Evolutionary conservation across 192 early-diverging fungal species (phyloP).

Genomic region (Rhizophagus prolifer): DNA sequence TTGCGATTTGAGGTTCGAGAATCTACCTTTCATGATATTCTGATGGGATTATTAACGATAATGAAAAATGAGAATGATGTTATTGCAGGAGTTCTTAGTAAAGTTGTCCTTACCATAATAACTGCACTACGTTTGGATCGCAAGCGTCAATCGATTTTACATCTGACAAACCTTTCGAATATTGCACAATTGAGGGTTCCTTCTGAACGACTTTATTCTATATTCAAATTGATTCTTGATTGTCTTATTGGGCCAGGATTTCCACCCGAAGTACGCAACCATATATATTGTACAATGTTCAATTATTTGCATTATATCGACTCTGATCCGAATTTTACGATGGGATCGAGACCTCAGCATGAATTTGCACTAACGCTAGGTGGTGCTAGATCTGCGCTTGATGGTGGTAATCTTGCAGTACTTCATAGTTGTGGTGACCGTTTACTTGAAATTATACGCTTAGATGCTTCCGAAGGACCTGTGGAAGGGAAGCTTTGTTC

Average conservation of each 20-base stretch:
- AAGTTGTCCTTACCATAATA: constrained; percentile 58
- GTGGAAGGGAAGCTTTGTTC: constrained; percentile 85
- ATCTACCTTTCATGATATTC: constrained; percentile 61
- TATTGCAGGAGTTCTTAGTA: constrained; percentile 54
- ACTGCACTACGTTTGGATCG: constrained; percentile 57
- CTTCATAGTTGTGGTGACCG: constrained; percentile 62
- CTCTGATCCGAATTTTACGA: constrained; percentile 7
- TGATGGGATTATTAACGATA: constrained; percentile 65
- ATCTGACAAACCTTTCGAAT: constrained; percentile 36
- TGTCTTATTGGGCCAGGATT: constrained; percentile 16
- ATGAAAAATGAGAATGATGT: constrained; percentile 47
- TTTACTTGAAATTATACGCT: constrained; percentile 69
- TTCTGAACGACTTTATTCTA: constrained; percentile 32
- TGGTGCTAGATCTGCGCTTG: constrained; percentile 33
- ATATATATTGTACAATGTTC: constrained; percentile 21
- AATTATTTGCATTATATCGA: constrained; percentile 26
- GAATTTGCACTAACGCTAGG: constrained; percentile 1
- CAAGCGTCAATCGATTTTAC: constrained; percentile 49
- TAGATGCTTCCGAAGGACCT: constrained; percentile 81
- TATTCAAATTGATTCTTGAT: constrained; percentile 36
- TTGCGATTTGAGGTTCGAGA: constrained; percentile 64
- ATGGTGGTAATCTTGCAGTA: constrained; percentile 49
- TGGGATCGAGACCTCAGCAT: not conserved
- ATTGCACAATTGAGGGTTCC: constrained; percentile 21
- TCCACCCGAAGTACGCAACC: constrained; percentile 15